Base-by-base conservation (phyloP, 805 yeast genomes). In the Hanseniaspora nectarophila region DNA sequence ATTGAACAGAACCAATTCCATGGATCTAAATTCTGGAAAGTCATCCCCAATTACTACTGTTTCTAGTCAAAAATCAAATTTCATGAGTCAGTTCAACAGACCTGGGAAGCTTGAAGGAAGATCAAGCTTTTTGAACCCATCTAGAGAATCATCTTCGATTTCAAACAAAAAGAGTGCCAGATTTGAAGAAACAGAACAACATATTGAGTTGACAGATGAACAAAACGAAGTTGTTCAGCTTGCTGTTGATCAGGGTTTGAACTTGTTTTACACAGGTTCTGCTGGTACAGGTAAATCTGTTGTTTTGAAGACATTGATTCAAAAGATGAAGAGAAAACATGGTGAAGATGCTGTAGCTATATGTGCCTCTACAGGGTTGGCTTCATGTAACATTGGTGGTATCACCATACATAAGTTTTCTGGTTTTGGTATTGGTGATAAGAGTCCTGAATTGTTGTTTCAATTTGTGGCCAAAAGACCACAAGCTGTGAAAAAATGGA, bases 211-310 rank as follows among this genome's bases (percentile, higher is more conserved):
- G 6, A 46, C 73, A 16, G 62, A 60, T 7, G 84, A 80, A 62
- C 85, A 80, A 63, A 63, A 66, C 51, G 60, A 60, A 23, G 80
- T 85, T 6, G 57, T 83, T 7, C 69, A 74, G 21, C 62, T 73
- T 12, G 79, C 80, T 8, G 71, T 82, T 6, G 65, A 71, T 15
- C 72, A 73, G 21, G 71, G 74, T 2, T 60, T 68, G 42, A 82
- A 75, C 56, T 67, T 92, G 2, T 92, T 92, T 62, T 92, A 85
- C 63, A 92, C 98, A 0, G 98, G 98, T 47, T 87, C 97, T 32
- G 98, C 98, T 0, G 98, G 98, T 60, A 92, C 98, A 0, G 98
- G 98, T 62, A 92, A 92, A 63, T 90, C 98, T 1, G 82, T 92
- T 4, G 70, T 92, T n/a, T 68, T 92, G 47, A 74, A 75, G 55